A percentile compares a stretch with the other conserved stretches of the same genome.
phyloP scores from a whole-genome alignment of 495 filamentous ascomycete species.

The Cladorrhinum samala region DNA sequence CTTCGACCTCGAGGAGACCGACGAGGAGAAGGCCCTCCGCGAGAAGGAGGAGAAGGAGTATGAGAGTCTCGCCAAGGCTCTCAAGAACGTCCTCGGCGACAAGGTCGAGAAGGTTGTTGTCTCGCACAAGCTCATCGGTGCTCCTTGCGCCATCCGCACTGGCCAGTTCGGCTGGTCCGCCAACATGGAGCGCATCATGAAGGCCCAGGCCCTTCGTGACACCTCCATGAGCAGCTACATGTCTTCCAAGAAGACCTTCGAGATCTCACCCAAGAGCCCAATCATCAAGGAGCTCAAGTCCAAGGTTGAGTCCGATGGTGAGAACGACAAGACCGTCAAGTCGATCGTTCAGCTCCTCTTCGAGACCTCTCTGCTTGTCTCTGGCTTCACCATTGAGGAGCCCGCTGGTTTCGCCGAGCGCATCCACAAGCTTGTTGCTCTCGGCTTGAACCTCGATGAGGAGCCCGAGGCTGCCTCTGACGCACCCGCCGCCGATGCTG shows the following conservation, averaged over 20 bases:
- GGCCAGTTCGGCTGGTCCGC: slow-evolving; percentile 99
- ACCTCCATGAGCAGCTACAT: slow-evolving; percentile 99
- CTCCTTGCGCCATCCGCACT: slow-evolving; percentile 98
- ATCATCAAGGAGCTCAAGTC: slow-evolving; percentile 99
- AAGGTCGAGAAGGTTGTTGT: slow-evolving; percentile 99
- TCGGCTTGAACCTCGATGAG: slow-evolving; percentile 95
- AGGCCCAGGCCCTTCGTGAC: slow-evolving; percentile 98
- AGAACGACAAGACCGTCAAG: slow-evolving; percentile 97
- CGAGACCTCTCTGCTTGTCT: slow-evolving; percentile 97
- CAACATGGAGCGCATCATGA: slow-evolving; percentile 99
- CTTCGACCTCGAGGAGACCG: slow-evolving; percentile 99
- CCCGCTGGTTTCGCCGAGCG: slow-evolving; percentile 95
- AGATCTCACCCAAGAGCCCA: slow-evolving; percentile 96
- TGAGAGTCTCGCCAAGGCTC: slow-evolving; percentile 84
- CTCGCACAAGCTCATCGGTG: slow-evolving; percentile 91
- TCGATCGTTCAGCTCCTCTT: slow-evolving; percentile 95
- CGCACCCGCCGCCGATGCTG: slow-evolving; percentile 47
- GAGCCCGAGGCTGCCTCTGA: slow-evolving; percentile 67
- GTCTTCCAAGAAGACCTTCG: slow-evolving; percentile 99
- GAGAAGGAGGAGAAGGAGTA: slow-evolving; percentile 98
- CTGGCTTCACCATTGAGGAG: slow-evolving; percentile 99
- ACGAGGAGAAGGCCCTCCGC: slow-evolving; percentile 96
- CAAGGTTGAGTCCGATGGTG: slow-evolving; percentile 95
- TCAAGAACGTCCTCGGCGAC: slow-evolving; percentile 98
- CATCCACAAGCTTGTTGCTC: slow-evolving; percentile 96